Base-by-base conservation (phyloP, 139 green algal species). In the Chlamydomonas applanata region DNA sequence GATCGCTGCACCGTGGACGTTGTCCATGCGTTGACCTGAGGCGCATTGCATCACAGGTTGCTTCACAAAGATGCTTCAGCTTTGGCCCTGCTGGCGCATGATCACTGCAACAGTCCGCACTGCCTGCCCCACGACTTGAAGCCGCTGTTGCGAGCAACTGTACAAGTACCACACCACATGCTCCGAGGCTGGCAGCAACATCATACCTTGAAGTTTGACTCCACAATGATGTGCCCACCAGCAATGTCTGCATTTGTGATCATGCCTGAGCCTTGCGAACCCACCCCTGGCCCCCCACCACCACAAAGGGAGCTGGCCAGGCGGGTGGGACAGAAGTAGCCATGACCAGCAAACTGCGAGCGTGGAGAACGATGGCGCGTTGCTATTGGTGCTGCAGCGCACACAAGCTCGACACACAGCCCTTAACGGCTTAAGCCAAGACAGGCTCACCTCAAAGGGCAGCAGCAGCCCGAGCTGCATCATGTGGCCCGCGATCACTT, bases 21-120 rank as follows among this genome's bases (percentile, higher is more conserved):
- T 1, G 91, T 95, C 82, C 97, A 95, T 0, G 91, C 92, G 70
- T 97, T 96, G 75, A 97, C 85, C 90, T 95, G 88, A n/a, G n/a
- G n/a, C n/a, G n/a, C n/a, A n/a, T n/a, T n/a, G n/a, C n/a, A n/a
- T n/a, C n/a, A n/a, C n/a, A n/a, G n/a, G n/a, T n/a, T n/a, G n/a
- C n/a, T n/a, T n/a, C n/a, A n/a, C n/a, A n/a, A n/a, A n/a, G n/a
- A n/a, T n/a, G n/a, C n/a, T 49, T 11, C 40, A 19, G 40, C 40
- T 19, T 49, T 49, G 11, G 7, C 40, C 40, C 40, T 49, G 40
- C 40, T 11, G 7, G 40, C 7, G 11, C 7, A 19, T 49, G 40
- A 49, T 49, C 7, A 49, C 7, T 49, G 40, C 40, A 7, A 49
- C 7, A 11, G 40, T n/a, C n/a, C 7, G 40, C 40, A 49, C 40